Percentiles rank a stretch among this genome's conserved stretches.
These are phyloP conservation scores for Dalechampia spathulata DNA, from an alignment of 441 rosid genomes.

Conservation along the genomic window DNA sequence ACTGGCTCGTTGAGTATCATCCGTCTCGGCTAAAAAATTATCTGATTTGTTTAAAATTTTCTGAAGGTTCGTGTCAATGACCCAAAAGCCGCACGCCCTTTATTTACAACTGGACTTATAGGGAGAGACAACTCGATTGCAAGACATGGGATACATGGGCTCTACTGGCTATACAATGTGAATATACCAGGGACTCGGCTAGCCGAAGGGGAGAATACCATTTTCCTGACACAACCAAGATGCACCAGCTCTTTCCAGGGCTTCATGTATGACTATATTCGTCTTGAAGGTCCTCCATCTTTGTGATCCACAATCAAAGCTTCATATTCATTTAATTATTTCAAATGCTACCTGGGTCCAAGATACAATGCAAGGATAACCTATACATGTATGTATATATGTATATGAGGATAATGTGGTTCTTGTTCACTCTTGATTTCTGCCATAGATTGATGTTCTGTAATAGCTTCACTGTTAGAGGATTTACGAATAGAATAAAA, in stretches of 20 bases:
- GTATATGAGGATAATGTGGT: background rate
- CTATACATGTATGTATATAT: background rate
- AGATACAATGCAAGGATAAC: background rate
- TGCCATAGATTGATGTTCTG: no score
- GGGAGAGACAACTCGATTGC: conserved; percentile 83
- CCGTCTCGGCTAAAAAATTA: no score
- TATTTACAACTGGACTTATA: conserved; percentile 54
- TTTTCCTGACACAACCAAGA: conserved; percentile 58
- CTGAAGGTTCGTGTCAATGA: conserved; percentile 15
- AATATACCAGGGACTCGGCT: conserved; percentile 41
- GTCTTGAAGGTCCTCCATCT: conserved; percentile 58
- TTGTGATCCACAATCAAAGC: background rate
- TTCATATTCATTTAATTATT: background rate
- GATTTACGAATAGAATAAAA: background rate
- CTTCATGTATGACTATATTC: conserved; percentile 79
- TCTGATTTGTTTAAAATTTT: background rate
- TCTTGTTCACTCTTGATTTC: no score
- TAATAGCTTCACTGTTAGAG: no score
- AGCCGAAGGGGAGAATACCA: conserved; percentile 48
- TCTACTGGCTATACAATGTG: conserved; percentile 60
- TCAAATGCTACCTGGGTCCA: no score
- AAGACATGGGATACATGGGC: conserved; percentile 85
- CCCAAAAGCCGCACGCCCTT: conserved; percentile 24
- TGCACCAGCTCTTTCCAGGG: conserved; percentile 50
- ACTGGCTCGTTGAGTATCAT: no score